Percentiles rank a stretch among this genome's conserved stretches.
Conservation (phyloP, 345 rosid genomes). For the Clausena lansium region DNA sequence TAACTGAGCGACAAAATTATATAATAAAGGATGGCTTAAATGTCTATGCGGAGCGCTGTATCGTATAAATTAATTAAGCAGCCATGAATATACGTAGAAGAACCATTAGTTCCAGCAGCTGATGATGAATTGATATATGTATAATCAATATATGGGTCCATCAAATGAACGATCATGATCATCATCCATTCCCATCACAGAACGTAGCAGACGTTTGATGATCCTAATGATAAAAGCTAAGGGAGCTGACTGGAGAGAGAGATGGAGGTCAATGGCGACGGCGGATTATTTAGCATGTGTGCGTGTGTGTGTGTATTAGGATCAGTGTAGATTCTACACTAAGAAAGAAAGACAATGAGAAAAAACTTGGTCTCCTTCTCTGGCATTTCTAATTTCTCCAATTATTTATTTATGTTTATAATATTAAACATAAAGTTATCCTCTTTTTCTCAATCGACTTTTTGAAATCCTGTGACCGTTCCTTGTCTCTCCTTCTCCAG, state of each 20-base stretch:
- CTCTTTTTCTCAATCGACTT: conserved; percentile 31
- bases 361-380: conserved; percentile 49
- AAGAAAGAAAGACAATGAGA: conserved; percentile 31
- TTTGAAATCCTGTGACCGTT: conserved; percentile 42
- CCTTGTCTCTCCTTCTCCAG: conserved; percentile 61
- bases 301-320: neutral
- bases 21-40: too few relatives aligned
- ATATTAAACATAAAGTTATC: conserved; percentile 32
- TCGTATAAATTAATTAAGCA: too few relatives aligned
- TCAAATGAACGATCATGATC: neutral
- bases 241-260: neutral
- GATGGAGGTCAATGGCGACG: conserved; percentile 31
- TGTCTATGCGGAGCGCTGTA: too few relatives aligned
- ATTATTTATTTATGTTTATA: too few relatives aligned
- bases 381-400: conserved; percentile 38
- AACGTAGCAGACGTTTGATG: neutral
- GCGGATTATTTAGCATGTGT: conserved; percentile 8
- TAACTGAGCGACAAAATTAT: too few relatives aligned
- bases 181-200: neutral
- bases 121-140: too few relatives aligned
- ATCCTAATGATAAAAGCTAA: neutral
- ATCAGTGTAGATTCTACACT: conserved; percentile 26
- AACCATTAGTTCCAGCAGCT: too few relatives aligned
- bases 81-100: too few relatives aligned
- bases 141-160: neutral